phyloP scores from a whole-genome alignment of 1,284 basidiomycete genomes.

The Sporisorium exsertum region DNA sequence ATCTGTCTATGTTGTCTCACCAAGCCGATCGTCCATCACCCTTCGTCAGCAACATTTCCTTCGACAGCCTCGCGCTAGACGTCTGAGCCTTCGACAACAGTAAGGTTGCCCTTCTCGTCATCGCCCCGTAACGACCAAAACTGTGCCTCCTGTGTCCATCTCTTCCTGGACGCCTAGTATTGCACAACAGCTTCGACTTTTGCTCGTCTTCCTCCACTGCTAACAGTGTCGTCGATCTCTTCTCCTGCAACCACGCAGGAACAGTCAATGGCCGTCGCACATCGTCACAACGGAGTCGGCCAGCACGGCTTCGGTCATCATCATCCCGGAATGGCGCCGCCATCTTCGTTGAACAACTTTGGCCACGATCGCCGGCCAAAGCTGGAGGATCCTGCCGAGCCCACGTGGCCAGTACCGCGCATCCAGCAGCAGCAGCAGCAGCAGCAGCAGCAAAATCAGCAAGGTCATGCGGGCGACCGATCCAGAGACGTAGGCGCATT shows the following conservation, averaged over 20 bases:
- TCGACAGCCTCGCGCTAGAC: not conserved
- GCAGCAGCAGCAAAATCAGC: slow-evolving; percentile 18
- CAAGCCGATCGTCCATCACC: slow-evolving; percentile 1
- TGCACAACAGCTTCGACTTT: not conserved
- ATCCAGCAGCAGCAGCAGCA: slow-evolving; percentile 21
- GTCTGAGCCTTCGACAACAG: not conserved
- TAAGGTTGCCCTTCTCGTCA: not conserved
- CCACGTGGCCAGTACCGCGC: slow-evolving; percentile 34
- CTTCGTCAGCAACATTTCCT: slow-evolving; percentile 6
- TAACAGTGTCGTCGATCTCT: slow-evolving; percentile 1
- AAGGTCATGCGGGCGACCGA: slow-evolving; percentile 19
- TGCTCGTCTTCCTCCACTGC: not conserved
- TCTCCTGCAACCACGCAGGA: slow-evolving; percentile 27
- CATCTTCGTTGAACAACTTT: slow-evolving; percentile 23
- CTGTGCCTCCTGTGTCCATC: not conserved
- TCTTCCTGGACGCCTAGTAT: slow-evolving; percentile 1
- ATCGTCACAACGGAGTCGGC: slow-evolving; percentile 49
- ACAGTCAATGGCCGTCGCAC: slow-evolving; percentile 48
- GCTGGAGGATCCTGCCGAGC: slow-evolving; percentile 23
- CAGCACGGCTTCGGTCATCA: slow-evolving; percentile 46
- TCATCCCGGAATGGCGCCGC: slow-evolving; percentile 26
- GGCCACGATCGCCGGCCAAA: slow-evolving; percentile 27
- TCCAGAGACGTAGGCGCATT: slow-evolving; percentile 17
- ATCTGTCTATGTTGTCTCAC: slow-evolving; percentile 8
- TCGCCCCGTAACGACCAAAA: not conserved